Evolutionary conservation across 345 rosid species (phyloP).

Genomic region (Citrus maxima): DNA sequence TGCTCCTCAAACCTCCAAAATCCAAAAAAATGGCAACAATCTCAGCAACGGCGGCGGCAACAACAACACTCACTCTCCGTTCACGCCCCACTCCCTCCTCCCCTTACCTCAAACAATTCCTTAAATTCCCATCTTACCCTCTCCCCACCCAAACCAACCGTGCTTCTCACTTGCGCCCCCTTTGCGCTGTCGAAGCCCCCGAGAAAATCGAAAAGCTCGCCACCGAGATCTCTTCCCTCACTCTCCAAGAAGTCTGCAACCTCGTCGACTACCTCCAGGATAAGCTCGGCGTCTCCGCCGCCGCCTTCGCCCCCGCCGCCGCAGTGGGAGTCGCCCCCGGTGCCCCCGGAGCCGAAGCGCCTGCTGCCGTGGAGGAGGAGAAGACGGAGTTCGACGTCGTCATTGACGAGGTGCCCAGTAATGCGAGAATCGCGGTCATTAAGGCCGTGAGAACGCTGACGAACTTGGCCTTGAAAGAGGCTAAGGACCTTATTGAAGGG

Average conservation of each 20-base stretch:
- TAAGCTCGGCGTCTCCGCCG: slow-evolving; percentile 77
- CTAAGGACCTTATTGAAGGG: slow-evolving; percentile 81
- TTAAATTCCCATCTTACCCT: slow-evolving; percentile 42
- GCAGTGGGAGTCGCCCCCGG: slow-evolving; percentile 42
- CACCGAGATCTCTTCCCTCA: slow-evolving; percentile 53
- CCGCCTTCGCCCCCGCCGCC: slow-evolving; percentile 61
- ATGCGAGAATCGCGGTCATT: slow-evolving; percentile 70
- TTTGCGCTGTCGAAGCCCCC: slow-evolving; percentile 62
- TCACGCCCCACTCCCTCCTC: slow-evolving; percentile 20
- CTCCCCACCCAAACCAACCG: slow-evolving; percentile 30
- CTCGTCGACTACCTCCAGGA: slow-evolving; percentile 86
- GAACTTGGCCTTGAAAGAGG: slow-evolving; percentile 83
- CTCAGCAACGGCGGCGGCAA: slow-evolving; percentile 28
- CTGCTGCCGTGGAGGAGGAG: slow-evolving; percentile 58
- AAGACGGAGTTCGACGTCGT: slow-evolving; percentile 81
- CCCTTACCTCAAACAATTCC: slow-evolving; percentile 18
- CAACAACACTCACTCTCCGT: slow-evolving; percentile 30
- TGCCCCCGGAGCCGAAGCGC: slow-evolving; percentile 24
- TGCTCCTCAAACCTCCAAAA: not conserved
- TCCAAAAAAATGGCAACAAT: slow-evolving; percentile 38
- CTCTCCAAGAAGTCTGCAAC: slow-evolving; percentile 70
- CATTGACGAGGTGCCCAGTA: slow-evolving; percentile 75
- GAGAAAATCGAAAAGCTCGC: slow-evolving; percentile 75
- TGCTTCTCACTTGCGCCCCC: slow-evolving; percentile 46
- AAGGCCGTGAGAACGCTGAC: slow-evolving; percentile 77